Conservation (phyloP, 2,329 filamentous ascomycete genomes). For the Zasmidium cellare region DNA sequence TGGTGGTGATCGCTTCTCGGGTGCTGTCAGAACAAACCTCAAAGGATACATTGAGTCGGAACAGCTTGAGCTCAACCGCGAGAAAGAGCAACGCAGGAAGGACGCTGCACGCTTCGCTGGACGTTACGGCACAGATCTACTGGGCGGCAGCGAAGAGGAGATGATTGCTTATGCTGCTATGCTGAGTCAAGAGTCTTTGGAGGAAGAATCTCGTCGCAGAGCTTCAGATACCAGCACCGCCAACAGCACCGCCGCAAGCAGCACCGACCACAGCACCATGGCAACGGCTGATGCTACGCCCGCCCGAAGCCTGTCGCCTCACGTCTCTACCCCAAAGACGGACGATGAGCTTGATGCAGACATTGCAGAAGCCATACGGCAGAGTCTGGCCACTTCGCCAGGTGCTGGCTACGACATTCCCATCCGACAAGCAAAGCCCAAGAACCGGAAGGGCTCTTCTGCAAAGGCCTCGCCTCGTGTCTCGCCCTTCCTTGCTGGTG, state of each 20-base stretch:
- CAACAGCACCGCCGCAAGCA: slow-evolving; percentile 40
- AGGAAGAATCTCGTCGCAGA: slow-evolving; percentile 50
- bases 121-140: slow-evolving; percentile 80
- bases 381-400: slow-evolving; percentile 41
- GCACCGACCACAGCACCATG: slow-evolving; percentile 35
- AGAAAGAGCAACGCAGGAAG: slow-evolving; percentile 65
- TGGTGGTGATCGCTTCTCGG: slow-evolving; percentile 58
- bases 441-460: slow-evolving; percentile 32
- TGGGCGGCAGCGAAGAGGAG: slow-evolving; percentile 61
- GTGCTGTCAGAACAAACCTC: slow-evolving; percentile 67
- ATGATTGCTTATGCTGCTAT: slow-evolving; percentile 63
- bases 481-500: slow-evolving; percentile 36
- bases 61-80: slow-evolving; percentile 72
- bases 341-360: slow-evolving; percentile 58
- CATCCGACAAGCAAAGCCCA: slow-evolving; percentile 45
- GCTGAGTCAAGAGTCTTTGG: slow-evolving; percentile 60
- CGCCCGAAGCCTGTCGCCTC: slow-evolving; percentile 23
- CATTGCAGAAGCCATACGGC: slow-evolving; percentile 63
- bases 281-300: slow-evolving; percentile 30
- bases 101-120: slow-evolving; percentile 71
- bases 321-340: slow-evolving; percentile 33
- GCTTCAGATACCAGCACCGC: slow-evolving; percentile 44
- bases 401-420: slow-evolving; percentile 43
- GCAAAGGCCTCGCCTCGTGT: slow-evolving; percentile 26
- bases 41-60: slow-evolving; percentile 86